Conservation (phyloP, 768 basidiomycete species). For the Hericium erinaceus region DNA sequence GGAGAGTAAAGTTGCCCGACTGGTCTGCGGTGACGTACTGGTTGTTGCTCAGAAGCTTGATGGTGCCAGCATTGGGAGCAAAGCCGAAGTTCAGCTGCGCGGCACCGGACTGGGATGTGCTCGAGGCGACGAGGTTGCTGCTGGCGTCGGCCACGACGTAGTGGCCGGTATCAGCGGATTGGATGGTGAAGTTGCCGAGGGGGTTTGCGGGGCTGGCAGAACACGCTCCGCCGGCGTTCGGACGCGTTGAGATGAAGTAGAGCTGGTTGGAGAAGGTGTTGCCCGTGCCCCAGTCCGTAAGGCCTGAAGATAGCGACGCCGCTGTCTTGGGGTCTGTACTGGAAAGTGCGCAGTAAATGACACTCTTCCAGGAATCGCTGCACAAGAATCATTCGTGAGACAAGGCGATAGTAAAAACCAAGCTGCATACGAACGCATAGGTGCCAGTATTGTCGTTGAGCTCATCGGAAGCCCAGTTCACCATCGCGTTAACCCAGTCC, state of each 20-base stretch:
- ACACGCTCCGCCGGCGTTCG: constrained; percentile 21
- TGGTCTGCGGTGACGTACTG: constrained; percentile 26
- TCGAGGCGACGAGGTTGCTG: constrained; percentile 20
- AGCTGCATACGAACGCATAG: background rate
- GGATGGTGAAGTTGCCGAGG: constrained; percentile 22
- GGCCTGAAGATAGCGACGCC: constrained; percentile 20
- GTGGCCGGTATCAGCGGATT: constrained; percentile 15
- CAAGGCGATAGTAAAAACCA: background rate
- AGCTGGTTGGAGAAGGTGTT: constrained; percentile 25
- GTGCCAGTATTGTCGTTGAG: constrained; percentile 13
- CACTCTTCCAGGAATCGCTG: constrained; percentile 25
- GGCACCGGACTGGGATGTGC: constrained; percentile 14
- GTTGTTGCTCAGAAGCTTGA: constrained; percentile 16
- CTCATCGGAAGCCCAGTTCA: constrained; percentile 21
- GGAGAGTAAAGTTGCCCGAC: constrained; percentile 20
- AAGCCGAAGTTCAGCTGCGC: constrained; percentile 21
- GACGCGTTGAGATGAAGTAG: constrained; percentile 26
- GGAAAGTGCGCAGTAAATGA: constrained; percentile 27
- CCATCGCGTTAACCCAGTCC: constrained; percentile 22
- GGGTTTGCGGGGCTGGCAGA: constrained; percentile 20
- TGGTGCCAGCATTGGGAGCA: constrained; percentile 23
- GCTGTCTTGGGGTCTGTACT: constrained; percentile 21
- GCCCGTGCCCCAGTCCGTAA: constrained; percentile 26
- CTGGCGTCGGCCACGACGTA: constrained; percentile 17
- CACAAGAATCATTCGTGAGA: background rate